Evolutionary conservation across 148 eudicot species (phyloP).

Genomic region (Chenopodium suecicum): DNA sequence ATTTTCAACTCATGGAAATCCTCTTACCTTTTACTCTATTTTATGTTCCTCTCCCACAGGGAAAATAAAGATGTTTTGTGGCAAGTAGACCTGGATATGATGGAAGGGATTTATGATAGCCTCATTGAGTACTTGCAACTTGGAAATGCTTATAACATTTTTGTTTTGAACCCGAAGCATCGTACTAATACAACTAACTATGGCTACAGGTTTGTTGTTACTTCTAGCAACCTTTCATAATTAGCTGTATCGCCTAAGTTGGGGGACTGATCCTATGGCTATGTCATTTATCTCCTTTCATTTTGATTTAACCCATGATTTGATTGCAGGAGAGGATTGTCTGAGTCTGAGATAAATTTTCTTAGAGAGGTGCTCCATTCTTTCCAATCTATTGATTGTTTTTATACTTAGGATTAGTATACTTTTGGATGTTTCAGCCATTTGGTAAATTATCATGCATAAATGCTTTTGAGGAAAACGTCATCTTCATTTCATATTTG

Average conservation of each 20-base stretch:
- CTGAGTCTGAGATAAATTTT: constrained; percentile 74
- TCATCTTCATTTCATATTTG: not conserved
- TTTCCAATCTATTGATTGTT: not conserved
- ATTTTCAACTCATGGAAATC: constrained; percentile 1
- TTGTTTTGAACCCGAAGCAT: constrained; percentile 79
- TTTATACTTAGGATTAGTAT: not conserved
- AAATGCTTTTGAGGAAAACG: constrained; percentile 7
- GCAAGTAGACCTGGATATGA: constrained; percentile 96
- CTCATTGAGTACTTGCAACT: constrained; percentile 77
- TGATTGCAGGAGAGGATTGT: constrained; percentile 85
- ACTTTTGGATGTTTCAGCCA: constrained; percentile 1
- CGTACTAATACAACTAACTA: constrained; percentile 55
- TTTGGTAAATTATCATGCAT: not conserved
- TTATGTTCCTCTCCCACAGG: constrained; percentile 31
- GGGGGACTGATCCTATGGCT: not conserved
- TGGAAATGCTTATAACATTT: constrained; percentile 79
- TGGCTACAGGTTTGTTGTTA: constrained; percentile 73
- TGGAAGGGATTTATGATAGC: constrained; percentile 76
- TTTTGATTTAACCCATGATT: constrained; percentile 14
- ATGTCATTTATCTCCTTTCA: not conserved
- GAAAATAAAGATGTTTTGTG: constrained; percentile 48
- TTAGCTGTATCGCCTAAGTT: not conserved
- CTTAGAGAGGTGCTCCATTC: constrained; percentile 61
- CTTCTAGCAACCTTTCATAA: not conserved
- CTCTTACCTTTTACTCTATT: constrained; percentile 17